Evolutionary conservation across 768 basidiomycete genomes (phyloP).

Genomic region (Lactifluus rugatus): DNA sequence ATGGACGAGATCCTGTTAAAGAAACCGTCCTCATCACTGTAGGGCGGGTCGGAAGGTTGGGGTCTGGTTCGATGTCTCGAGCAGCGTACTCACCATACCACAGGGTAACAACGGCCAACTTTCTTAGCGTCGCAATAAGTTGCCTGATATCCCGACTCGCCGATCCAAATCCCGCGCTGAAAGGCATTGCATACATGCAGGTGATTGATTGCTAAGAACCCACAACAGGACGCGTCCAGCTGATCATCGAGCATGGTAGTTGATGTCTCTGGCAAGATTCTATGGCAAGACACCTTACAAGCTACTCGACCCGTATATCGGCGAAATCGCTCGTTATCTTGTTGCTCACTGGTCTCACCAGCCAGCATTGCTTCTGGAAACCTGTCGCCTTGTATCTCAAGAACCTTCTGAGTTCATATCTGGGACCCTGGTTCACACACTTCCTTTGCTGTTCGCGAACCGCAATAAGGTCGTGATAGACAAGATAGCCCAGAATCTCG

Average conservation of each 20-base stretch:
- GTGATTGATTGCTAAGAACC: slow-evolving; percentile 29
- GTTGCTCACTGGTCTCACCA: slow-evolving; percentile 48
- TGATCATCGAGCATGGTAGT: slow-evolving; percentile 32
- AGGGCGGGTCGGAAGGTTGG: slow-evolving; percentile 43
- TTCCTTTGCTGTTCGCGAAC: slow-evolving; percentile 60
- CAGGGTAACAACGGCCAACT: slow-evolving; percentile 41
- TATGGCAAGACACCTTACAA: slow-evolving; percentile 55
- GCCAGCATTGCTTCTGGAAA: slow-evolving; percentile 50
- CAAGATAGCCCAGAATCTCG: slow-evolving; percentile 47
- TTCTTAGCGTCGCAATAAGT: slow-evolving; percentile 50
- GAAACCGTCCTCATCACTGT: slow-evolving; percentile 59
- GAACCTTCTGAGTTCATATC: slow-evolving; percentile 51
- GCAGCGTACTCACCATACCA: background rate
- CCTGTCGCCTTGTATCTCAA: slow-evolving; percentile 58
- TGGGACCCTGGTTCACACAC: slow-evolving; percentile 50
- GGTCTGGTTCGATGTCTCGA: slow-evolving; percentile 3
- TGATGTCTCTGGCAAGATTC: slow-evolving; percentile 45
- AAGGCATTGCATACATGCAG: slow-evolving; percentile 59
- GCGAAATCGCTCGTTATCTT: slow-evolving; percentile 55
- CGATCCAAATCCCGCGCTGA: slow-evolving; percentile 56
- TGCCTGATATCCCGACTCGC: slow-evolving; percentile 61
- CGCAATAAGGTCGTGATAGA: slow-evolving; percentile 51
- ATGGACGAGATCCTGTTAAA: slow-evolving; percentile 33
- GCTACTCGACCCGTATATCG: slow-evolving; percentile 60
- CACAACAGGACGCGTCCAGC: slow-evolving; percentile 7